A percentile compares a stretch with the other conserved stretches of the same genome.
Evolutionary conservation across 805 yeast species (phyloP).

Genomic region (Suhomyces pyralidae): DNA sequence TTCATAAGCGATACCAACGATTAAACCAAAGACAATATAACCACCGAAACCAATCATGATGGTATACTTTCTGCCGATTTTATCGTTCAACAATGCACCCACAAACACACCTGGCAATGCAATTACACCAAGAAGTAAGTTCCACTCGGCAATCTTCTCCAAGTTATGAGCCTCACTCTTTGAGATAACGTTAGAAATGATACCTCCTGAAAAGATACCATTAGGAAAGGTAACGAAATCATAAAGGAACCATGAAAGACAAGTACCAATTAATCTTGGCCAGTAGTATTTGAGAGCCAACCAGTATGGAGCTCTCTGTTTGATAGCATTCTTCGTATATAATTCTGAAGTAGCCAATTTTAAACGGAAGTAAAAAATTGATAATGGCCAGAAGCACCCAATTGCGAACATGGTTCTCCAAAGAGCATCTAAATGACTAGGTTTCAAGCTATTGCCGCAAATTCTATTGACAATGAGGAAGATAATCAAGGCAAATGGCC

Average conservation of each 20-base stretch:
- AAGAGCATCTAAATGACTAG: conserved; percentile 41
- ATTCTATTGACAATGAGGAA: conserved; percentile 67
- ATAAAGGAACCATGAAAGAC: conserved; percentile 75
- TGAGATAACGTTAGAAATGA: conserved; percentile 51
- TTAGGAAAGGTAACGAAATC: conserved; percentile 82
- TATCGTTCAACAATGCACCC: conserved; percentile 65
- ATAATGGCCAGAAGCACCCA: conserved; percentile 65
- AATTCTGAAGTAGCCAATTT: conserved; percentile 65
- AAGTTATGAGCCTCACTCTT: conserved; percentile 34
- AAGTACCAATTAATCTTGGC: conserved; percentile 64
- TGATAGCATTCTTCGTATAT: conserved; percentile 63
- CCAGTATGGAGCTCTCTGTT: conserved; percentile 49
- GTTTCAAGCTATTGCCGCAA: conserved; percentile 22
- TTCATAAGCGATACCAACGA: conserved; percentile 63
- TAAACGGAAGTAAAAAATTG: conserved; percentile 68
- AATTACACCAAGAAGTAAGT: conserved; percentile 58
- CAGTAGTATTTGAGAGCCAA: conserved; percentile 65
- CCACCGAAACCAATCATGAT: conserved; percentile 70
- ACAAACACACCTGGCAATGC: conserved; percentile 71
- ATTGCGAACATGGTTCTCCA: conserved; percentile 72
- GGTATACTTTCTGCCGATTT: conserved; percentile 68
- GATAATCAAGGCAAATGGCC: conserved; percentile 68
- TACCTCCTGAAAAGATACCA: conserved; percentile 61
- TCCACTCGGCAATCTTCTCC: conserved; percentile 70
- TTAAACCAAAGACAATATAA: conserved; percentile 66